A percentile compares a stretch with the other conserved stretches of the same genome.
Conservation (phyloP, 2,329 filamentous ascomycete species). For the Lasiodiplodia sp. region DNA sequence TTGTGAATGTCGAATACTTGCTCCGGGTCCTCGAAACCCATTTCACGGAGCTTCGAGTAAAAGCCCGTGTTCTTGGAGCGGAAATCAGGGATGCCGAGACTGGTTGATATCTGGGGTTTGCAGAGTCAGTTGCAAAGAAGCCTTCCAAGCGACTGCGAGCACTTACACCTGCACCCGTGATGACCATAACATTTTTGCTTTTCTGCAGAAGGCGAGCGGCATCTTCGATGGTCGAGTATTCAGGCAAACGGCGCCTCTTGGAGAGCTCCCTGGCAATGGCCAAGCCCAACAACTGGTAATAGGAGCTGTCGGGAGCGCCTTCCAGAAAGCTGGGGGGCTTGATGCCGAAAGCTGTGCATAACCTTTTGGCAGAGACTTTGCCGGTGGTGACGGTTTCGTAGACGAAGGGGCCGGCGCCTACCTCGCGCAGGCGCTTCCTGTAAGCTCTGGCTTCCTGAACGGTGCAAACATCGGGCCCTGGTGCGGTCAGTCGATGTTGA, state of each 20-base stretch:
- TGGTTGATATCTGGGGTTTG: slow-evolving; percentile 77
- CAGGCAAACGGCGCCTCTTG: slow-evolving; percentile 78
- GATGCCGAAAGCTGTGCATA: slow-evolving; percentile 86
- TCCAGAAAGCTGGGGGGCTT: slow-evolving; percentile 76
- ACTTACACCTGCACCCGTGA: slow-evolving; percentile 80
- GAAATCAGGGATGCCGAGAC: slow-evolving; percentile 95
- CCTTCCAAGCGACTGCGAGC: not conserved
- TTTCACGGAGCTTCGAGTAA: slow-evolving; percentile 81
- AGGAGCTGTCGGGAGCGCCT: slow-evolving; percentile 74
- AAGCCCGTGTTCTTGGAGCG: slow-evolving; percentile 91
- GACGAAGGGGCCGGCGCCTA: slow-evolving; percentile 82
- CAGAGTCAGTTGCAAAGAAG: slow-evolving; percentile 31
- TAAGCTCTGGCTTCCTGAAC: slow-evolving; percentile 68
- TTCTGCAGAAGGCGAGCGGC: slow-evolving; percentile 78
- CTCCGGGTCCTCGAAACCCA: slow-evolving; percentile 83
- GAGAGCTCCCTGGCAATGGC: slow-evolving; percentile 81
- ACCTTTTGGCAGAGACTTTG: slow-evolving; percentile 77
- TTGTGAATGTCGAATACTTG: slow-evolving; percentile 92
- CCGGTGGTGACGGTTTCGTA: slow-evolving; percentile 73
- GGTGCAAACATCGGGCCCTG: slow-evolving; percentile 43
- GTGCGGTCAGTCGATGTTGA: slow-evolving; percentile 14
- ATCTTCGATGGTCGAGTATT: slow-evolving; percentile 88
- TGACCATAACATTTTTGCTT: slow-evolving; percentile 84
- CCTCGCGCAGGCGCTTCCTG: slow-evolving; percentile 73
- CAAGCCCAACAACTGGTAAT: slow-evolving; percentile 76